phyloP scores from a whole-genome alignment of 768 basidiomycete genomes.

The Lentinula raphanica region DNA sequence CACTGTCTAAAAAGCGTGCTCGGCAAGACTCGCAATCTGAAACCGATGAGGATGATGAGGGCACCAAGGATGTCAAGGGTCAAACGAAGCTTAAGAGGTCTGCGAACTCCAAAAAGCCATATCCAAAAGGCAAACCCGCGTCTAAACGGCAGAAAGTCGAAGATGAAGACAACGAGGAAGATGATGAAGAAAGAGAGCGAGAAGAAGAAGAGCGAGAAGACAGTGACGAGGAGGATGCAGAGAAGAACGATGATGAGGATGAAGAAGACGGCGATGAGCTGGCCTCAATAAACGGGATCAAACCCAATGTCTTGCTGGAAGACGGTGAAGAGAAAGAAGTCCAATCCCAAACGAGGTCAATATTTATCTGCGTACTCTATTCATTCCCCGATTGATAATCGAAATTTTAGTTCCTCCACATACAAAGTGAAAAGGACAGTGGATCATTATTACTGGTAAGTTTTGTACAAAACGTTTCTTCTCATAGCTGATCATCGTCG shows the following conservation, averaged over 20 bases:
- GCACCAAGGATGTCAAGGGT: too few relatives aligned
- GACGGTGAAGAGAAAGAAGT: constrained; percentile 48
- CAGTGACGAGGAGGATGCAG: not conserved
- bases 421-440: constrained; percentile 28
- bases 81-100: not conserved
- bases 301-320: constrained; percentile 38
- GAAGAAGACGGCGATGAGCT: constrained; percentile 33
- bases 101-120: not conserved
- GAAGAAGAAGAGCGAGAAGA: not conserved
- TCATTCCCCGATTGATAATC: not conserved
- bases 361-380: not conserved
- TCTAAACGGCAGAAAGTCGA: not conserved
- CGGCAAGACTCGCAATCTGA: not conserved
- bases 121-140: not conserved
- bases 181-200: not conserved
- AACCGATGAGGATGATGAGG: not conserved
- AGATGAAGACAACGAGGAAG: not conserved
- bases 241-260: not conserved
- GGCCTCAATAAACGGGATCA: constrained; percentile 45
- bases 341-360: constrained; percentile 34
- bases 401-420: constrained; percentile 4
- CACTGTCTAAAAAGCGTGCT: not conserved
- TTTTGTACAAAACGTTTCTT: not conserved
- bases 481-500: not conserved
- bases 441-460: constrained; percentile 40